Base-by-base conservation (phyloP, 192 early-diverging fungal genomes). In the Rhizoclosmatium globosum region DNA sequence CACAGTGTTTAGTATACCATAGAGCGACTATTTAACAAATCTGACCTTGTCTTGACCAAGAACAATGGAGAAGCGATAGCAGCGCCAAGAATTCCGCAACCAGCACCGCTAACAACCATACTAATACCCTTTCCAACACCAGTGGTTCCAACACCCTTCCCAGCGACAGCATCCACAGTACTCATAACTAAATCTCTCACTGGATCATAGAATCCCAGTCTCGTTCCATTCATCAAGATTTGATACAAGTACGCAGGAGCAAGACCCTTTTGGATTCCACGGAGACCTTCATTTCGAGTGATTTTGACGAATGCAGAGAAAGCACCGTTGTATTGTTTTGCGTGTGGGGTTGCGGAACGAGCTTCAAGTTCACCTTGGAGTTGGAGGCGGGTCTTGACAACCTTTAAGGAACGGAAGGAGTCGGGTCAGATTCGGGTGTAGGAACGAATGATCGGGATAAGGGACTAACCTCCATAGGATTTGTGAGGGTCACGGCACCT, bases 341-440 rank as follows among this genome's bases (percentile, higher is more conserved):
- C 72, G 17, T 21, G 43, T 39, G 42, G 58, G 41, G 15, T 15
- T 17, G 76, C 59, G 19, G 45, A 4, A 4, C 56, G 48, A 3
- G 68, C 69, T 58, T 78, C 90, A 69, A 94, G 85, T 82, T 97
- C 95, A 59, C 95, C 96, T 82, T 98, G 97, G 50, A 98, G 87
- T 82, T 98, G 97, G 62, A 98, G 86, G 45, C 97, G 91, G 15
- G 94, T 96, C 82, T 98, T 98, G 44, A 96, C 94, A 0, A 98
- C 93, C 93, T 95, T 13, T 45, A 38, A 9, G 31, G 39, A 71
- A 57, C 31, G 19, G 44, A 23, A 68, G 17, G 44, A 31, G 11
- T 64, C 43, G 66, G 6, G 21, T 46, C 6, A 68, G 66, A 68
- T 17, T 21, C 7, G 21, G 61, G 46, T 68, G 31, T 7, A 2